Percentiles rank a stretch among this genome's conserved stretches.
phyloP scores from a whole-genome alignment of 257 asterid species.

The Nicotiana attenuata region DNA sequence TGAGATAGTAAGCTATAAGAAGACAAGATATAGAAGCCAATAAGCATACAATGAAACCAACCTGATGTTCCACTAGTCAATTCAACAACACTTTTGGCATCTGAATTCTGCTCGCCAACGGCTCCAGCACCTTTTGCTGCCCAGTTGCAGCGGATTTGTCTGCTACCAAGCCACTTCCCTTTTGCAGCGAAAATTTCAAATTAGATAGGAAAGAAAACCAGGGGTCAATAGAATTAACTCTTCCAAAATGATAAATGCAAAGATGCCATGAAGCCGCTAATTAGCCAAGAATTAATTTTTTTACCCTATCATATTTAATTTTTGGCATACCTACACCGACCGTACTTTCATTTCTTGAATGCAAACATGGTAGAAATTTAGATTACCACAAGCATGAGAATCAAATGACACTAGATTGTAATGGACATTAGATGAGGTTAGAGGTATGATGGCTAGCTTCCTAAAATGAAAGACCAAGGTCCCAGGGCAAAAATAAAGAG shows the following conservation, averaged over 20 bases:
- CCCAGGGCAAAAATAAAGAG: background rate
- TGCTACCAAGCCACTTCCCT: constrained; percentile 92
- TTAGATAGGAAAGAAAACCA: background rate
- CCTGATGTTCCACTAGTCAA: constrained; percentile 64
- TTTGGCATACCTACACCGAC: background rate
- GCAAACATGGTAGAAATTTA: background rate
- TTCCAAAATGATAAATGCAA: background rate
- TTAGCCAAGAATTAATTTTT: background rate
- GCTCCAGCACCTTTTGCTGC: constrained; percentile 73
- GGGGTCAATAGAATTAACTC: background rate
- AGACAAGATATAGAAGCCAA: background rate
- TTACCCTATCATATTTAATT: background rate
- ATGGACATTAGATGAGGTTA: background rate
- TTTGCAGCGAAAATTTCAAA: background rate
- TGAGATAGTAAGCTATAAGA: background rate
- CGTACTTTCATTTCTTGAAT: background rate
- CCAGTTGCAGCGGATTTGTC: constrained; percentile 96
- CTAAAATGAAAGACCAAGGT: background rate
- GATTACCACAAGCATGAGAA: background rate
- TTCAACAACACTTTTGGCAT: constrained; percentile 50
- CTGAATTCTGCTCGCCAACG: constrained; percentile 55
- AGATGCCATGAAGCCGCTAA: background rate
- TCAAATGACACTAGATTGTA: background rate
- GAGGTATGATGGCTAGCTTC: background rate
- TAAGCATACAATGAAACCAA: constrained; percentile 13